phyloP scores from a whole-genome alignment of 305 asterid genomes.

The Solanum hybrid region DNA sequence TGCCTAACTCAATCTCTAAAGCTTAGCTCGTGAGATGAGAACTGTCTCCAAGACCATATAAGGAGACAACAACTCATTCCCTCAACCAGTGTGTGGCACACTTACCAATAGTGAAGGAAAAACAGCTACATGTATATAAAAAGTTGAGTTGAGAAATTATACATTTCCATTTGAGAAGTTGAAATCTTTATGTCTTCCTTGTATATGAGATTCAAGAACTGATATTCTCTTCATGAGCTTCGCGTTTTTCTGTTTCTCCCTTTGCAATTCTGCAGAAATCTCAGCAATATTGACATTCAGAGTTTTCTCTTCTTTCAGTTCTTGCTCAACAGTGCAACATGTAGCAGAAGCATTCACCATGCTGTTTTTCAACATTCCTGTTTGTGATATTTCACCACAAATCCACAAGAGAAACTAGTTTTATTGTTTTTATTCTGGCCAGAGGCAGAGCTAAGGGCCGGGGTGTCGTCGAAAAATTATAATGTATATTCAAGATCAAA shows the following conservation, averaged over 20 bases:
- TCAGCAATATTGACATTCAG: conserved; percentile 3
- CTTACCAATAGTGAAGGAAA: not conserved
- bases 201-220: conserved; percentile 9
- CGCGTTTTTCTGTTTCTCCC: conserved; percentile 14
- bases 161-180: not conserved
- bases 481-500: not conserved
- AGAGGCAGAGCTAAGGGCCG: not conserved
- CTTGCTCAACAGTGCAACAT: not conserved
- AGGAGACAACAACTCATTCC: not conserved
- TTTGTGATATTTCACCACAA: conserved; percentile 9
- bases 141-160: not conserved
- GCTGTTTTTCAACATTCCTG: conserved; percentile 2
- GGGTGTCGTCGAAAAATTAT: not conserved
- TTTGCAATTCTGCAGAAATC: conserved; percentile 20
- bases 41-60: not conserved
- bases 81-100: not conserved
- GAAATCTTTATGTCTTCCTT: not conserved
- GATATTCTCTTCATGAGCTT: conserved; percentile 17
- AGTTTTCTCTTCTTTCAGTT: conserved; percentile 8
- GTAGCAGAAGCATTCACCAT: conserved; percentile 13
- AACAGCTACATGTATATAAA: not conserved
- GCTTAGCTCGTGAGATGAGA: not conserved
- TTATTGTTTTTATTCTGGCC: not conserved
- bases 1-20: not conserved
- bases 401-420: not conserved